Evolutionary conservation across 164 flowering plant genomes (phyloP), one percentile per base, ranked within the genome.

Genomic region (Warburgia ugandensis): DNA sequence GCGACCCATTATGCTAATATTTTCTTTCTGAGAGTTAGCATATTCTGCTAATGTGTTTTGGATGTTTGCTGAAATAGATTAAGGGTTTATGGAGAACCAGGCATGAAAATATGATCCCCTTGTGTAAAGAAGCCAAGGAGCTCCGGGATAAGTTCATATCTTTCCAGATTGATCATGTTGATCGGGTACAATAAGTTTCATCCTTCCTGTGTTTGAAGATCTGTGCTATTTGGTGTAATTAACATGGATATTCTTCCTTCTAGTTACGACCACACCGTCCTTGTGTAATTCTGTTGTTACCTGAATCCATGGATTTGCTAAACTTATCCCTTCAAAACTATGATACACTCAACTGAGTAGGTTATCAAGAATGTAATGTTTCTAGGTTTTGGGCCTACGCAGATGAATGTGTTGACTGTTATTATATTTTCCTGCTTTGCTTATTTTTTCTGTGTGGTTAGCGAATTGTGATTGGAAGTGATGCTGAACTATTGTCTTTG

Each of bases 31-130:
- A n/a, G n/a, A n/a, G n/a, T n/a, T n/a, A n/a, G n/a, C n/a, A n/a
- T n/a, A n/a, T n/a, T n/a, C n/a, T n/a, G n/a, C n/a, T n/a, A n/a
- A n/a, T n/a, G n/a, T n/a, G n/a, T 37, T 37, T 48, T 14, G 20
- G 49, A 17, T 48, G 27, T 22, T 42, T 42, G 22, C 22, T 23
- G 8, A 32, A 22, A 31, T 79, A 92, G 96, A 58, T 83, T 56
- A 75, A 77, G 49, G 90, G 88, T 50, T 40, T 56, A 45, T 92
- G 98, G 97, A 74, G 74, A 62, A 70, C 65, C 10, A 78, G 63
- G 69, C 43, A 73, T 48, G 52, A 77, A 50, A 73, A 73, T 68
- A 68, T 87, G 68, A 27, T 74, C 29, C 51, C 37, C 6, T 71
- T 82, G 70, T 77, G 52, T 59, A 61, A 68, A 43, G 73, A 75